These are phyloP conservation scores for Fusarium palustre DNA, from an alignment of 2,329 filamentous ascomycete genomes.

Conservation along the genomic window DNA sequence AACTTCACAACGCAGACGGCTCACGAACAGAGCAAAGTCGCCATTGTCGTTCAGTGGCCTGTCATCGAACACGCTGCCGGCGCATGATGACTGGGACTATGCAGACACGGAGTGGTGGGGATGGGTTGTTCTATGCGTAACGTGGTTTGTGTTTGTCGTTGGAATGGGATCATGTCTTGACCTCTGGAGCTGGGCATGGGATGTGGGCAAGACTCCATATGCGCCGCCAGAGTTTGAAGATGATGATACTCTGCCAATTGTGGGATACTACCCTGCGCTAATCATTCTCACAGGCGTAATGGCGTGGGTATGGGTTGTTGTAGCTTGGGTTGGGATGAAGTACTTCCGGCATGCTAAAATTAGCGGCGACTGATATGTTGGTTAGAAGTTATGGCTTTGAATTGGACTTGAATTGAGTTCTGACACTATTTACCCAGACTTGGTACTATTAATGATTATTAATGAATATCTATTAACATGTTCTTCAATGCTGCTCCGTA, in stretches of 20 bases:
- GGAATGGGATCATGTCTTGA: conserved; percentile 97
- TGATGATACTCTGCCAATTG: conserved; percentile 92
- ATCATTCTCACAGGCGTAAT: conserved; percentile 94
- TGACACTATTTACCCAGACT: not conserved
- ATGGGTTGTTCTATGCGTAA: conserved; percentile 89
- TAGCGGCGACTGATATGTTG: conserved; percentile 63
- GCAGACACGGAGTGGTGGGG: conserved; percentile 98
- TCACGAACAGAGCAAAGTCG: conserved; percentile 67
- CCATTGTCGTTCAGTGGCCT: conserved; percentile 68
- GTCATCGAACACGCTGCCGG: conserved; percentile 60
- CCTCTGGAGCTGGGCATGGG: conserved; percentile 99
- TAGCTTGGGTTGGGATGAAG: conserved; percentile 99
- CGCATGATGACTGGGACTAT: conserved; percentile 82
- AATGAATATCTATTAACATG: conserved; percentile 22
- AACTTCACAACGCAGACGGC: conserved; percentile 60
- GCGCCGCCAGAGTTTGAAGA: conserved; percentile 95
- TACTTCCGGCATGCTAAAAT: conserved; percentile 99
- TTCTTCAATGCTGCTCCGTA: not conserved
- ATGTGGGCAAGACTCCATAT: conserved; percentile 95
- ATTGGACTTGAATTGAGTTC: conserved; percentile 14
- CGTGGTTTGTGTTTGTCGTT: conserved; percentile 95
- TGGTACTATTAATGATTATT: conserved; percentile 18
- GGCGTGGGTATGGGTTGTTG: conserved; percentile 98
- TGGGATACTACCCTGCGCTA: conserved; percentile 95
- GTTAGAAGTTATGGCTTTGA: conserved; percentile 2